phyloP scores from a whole-genome alignment of 495 filamentous ascomycete species.

The Talaromyces thailandensis region DNA sequence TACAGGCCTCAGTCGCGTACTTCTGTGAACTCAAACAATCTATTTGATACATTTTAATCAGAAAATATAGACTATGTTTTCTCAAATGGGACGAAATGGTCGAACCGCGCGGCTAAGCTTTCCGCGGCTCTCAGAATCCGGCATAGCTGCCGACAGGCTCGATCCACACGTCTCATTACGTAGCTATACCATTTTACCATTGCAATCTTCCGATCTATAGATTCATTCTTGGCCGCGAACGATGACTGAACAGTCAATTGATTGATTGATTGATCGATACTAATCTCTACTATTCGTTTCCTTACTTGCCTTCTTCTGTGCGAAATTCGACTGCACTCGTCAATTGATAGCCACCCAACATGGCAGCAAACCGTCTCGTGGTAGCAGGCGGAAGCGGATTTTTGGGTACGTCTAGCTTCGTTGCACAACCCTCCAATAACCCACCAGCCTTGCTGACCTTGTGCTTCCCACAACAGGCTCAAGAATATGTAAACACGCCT shows the following conservation, averaged over 20 bases:
- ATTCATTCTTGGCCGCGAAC: not conserved
- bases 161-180: not conserved
- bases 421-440: not conserved
- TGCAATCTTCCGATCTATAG: not conserved
- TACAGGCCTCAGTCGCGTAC: not conserved
- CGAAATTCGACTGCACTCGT: not conserved
- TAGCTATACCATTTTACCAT: not conserved
- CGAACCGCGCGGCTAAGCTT: not conserved
- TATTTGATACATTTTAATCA: not conserved
- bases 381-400: conserved; percentile 96
- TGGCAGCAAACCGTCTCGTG: conserved; percentile 61
- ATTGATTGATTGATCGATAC: no score
- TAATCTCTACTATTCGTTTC: no score
- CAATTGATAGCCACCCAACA: conserved; percentile 6
- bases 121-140: not conserved
- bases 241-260: no score
- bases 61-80: not conserved
- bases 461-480: conserved; percentile 41
- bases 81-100: not conserved
- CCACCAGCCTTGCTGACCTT: not conserved
- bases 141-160: not conserved
- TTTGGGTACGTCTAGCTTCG: conserved; percentile 42
- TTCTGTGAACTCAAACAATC: not conserved
- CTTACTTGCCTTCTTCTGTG: not conserved
- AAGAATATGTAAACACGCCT: conserved; percentile 83